Percentiles rank a stretch among this genome's conserved stretches.
These are phyloP conservation scores for Beta lomatogona DNA, from an alignment of 179 eudicot species.

Conservation along the genomic window DNA sequence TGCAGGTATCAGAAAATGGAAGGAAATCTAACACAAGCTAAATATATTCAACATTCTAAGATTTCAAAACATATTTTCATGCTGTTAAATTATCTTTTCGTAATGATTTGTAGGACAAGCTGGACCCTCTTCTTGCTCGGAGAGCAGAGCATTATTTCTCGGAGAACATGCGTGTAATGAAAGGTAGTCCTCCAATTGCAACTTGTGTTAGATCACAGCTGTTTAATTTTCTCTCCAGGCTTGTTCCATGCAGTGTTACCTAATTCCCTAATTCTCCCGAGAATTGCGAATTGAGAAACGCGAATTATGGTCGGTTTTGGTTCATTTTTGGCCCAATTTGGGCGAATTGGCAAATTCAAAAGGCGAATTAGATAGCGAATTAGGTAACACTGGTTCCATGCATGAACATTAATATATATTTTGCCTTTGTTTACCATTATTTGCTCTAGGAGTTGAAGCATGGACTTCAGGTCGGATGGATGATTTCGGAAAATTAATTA, in stretches of 20 bases:
- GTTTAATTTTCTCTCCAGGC: not conserved
- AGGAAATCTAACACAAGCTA: no score
- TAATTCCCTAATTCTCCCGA: no score
- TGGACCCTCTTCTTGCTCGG: conserved; percentile 73
- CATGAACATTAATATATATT: not conserved
- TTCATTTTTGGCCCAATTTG: no score
- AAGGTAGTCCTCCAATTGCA: conserved; percentile 47
- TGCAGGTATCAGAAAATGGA: no score
- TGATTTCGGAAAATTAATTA: conserved; percentile 84
- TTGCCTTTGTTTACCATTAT: conserved; percentile 1
- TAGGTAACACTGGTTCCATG: no score
- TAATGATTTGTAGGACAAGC: conserved; percentile 51
- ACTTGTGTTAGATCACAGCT: conserved; percentile 1
- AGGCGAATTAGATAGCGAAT: no score
- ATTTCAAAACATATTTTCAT: not conserved
- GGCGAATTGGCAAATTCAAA: no score
- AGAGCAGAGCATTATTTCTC: conserved; percentile 98
- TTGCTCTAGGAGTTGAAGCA: conserved; percentile 73
- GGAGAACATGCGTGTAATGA: conserved; percentile 72
- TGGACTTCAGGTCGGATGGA: conserved; percentile 85
- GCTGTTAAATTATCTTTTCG: not conserved
- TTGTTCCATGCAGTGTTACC: not conserved
- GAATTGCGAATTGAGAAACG: no score
- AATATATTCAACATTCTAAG: no score
- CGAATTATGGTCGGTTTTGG: no score